Base-by-base conservation (phyloP, 73 alveolate genomes). In the Breviolum minutum region DNA sequence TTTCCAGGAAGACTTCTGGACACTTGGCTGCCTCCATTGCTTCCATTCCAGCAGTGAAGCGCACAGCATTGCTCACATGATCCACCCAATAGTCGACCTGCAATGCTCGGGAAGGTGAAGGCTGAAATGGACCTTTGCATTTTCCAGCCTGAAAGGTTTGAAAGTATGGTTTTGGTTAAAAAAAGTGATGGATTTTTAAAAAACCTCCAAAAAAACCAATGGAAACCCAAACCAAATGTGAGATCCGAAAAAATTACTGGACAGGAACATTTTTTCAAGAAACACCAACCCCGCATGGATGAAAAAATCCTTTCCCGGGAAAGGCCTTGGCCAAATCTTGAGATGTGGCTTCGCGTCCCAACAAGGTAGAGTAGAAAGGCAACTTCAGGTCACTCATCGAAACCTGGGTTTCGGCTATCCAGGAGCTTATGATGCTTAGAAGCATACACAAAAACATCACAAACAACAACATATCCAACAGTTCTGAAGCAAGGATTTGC, bases 81-180 rank as follows among this genome's bases (percentile, higher is more conserved):
- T 86, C 95, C 64, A 86, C 95, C 95, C 95, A 86, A 32, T 86
- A 86, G 60, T 63, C 81, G 66, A 64, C 95, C 95, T 86, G 90
- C 40, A 4, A 68, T 6, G 17, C 8, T 14, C 2, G 77, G 24
- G 24, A 68, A 68, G 77, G 77, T 68, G 2, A 22, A 22, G 77
- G n/a, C 24, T 68, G n/a, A 68, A 17, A 17, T 68, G n/a, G 24
- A 68, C 77, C 24, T 68, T 68, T 68, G 77, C n/a, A 68, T 22
- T 68, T 17, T 22, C 2, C 24, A 68, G 77, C 77, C 77, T 68
- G 24, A 22, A 68, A 68, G 77, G 24, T 68, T 22, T 68, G 24
- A 17, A 68, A 68, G 8, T 22, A 22, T 68, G 1, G 77, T 68
- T 68, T 22, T 17, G 24, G 1, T 14, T 17, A 2, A 22, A 22